A percentile compares a stretch with the other conserved stretches of the same genome.
Conservation (phyloP, 2,329 filamentous ascomycete species). For the Colletotrichum lini region DNA sequence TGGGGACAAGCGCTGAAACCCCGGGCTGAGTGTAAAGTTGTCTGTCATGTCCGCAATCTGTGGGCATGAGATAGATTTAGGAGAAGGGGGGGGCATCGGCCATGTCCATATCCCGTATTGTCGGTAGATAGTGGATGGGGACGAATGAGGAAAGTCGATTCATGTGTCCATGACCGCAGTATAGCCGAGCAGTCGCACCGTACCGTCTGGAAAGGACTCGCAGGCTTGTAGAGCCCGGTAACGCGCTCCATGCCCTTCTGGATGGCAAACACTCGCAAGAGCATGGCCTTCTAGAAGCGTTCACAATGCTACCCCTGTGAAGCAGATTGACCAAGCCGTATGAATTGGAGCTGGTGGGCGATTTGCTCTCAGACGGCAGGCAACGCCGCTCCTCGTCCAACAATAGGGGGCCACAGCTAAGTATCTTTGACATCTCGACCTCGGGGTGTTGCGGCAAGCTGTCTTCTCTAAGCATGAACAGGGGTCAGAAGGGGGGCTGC, state of each 20-base stretch:
- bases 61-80: conserved; percentile 19
- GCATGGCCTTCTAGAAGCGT: conserved; percentile 40
- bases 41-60: conserved; percentile 24
- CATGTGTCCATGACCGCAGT: conserved; percentile 27
- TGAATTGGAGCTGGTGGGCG: conserved; percentile 12
- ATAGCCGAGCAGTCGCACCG: conserved; percentile 16
- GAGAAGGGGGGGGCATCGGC: conserved; percentile 24
- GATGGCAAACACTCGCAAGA: conserved; percentile 19
- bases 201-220: conserved; percentile 17
- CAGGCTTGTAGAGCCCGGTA: conserved; percentile 24
- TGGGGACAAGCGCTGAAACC: neutral
- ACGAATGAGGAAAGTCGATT: conserved; percentile 27
- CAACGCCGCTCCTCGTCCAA: conserved; percentile 22
- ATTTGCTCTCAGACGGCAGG: conserved; percentile 22
- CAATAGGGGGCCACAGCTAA: conserved; percentile 8
- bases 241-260: conserved; percentile 11
- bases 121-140: conserved; percentile 28
- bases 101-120: conserved; percentile 31
- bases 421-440: conserved; percentile 31
- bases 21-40: neutral
- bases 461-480: conserved; percentile 5
- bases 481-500: conserved; percentile 10
- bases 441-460: conserved; percentile 17
- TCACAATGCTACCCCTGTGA: conserved; percentile 31
- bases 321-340: conserved; percentile 23